Base-by-base conservation (phyloP, 2,329 filamentous ascomycete genomes). In the Aspergillus floridensis region DNA sequence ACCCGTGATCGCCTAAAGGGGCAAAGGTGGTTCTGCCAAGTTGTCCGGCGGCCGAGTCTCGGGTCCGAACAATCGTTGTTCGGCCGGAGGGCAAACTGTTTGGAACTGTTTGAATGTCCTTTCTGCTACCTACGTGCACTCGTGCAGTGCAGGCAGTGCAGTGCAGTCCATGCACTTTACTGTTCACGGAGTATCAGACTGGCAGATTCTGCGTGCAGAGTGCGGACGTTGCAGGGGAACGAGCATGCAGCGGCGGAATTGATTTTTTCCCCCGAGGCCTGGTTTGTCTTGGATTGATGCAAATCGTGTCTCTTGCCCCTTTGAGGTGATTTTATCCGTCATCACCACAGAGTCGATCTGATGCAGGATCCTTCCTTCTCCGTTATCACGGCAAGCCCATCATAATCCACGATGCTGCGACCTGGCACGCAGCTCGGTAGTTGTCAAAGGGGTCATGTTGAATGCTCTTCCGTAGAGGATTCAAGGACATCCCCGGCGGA, bases 41-140 rank as follows among this genome's bases (percentile, higher is more conserved):
- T 6, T n/a, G 41, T 44, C 24, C 24, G 41, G 24, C 61, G 61
- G 61, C 61, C 59, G 61, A 63, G 57, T 53, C 59, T 63, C 61
- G 61, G 61, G 49, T 31, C 61, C 61, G 61, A 63, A 31, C 35
- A 49, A 8, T 54, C 26, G 26, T 29, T 29, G 26, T 29, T 29
- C 59, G 59, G 59, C 59, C 59, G 56, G 53, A 48, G 48, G 11
- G 16, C 14, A 19, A 44, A 19, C 14, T 44, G 14, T 44, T 44
- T 16, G 38, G 22, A 22, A 41, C 38, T 41, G 38, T 41, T 41
- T 41, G 14, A 19, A 41, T 14, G 6, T 41, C 16, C 38, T 41
- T 4, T 7, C 38, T 41, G 32, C 32, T 35, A 35, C 14, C 32
- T 35, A 35, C 14, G 26, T 29, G 26, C 26, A 29, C 26, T 29